Conservation (phyloP, 306 rosid genomes). For the Amphicarpaea edgeworthii region DNA sequence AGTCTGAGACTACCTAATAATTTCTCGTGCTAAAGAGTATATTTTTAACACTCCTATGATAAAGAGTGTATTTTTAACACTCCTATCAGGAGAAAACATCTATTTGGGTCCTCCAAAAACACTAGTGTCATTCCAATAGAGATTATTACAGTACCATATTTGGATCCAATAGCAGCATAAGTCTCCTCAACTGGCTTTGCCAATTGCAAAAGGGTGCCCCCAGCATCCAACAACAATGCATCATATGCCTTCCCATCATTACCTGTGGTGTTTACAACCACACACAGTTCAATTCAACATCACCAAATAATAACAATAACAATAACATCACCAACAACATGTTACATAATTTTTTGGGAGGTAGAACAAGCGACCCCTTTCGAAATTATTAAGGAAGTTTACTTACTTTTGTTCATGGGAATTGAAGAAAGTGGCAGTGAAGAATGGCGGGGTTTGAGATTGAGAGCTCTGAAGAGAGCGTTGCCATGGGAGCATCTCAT, state of each 20-base stretch:
- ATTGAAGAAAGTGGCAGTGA: constrained; percentile 52
- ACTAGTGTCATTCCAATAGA: neutral
- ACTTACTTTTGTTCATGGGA: constrained; percentile 50
- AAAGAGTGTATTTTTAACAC: no score
- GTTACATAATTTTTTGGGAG: neutral
- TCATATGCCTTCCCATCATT: constrained; percentile 57
- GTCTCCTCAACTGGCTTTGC: constrained; percentile 76
- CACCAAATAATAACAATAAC: neutral
- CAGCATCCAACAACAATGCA: constrained; percentile 90
- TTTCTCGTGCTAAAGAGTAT: no score
- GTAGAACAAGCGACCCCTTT: neutral
- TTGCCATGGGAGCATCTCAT: constrained; percentile 57
- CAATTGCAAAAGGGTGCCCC: constrained; percentile 94
- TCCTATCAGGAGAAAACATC: neutral
- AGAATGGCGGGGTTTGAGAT: constrained; percentile 49
- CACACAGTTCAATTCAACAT: neutral
- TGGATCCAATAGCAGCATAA: constrained; percentile 76
- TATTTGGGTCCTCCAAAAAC: neutral
- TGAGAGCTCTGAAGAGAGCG: constrained; percentile 55
- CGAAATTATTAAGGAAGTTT: neutral
- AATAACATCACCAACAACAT: neutral
- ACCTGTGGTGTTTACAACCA: neutral
- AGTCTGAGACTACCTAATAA: no score
- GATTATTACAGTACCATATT: constrained; percentile 59
- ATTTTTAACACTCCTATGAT: no score